A percentile compares a stretch with the other conserved stretches of the same genome.
Evolutionary conservation across 2,329 filamentous ascomycete species (phyloP).

Genomic region (Aspergillus quadrilineatus): DNA sequence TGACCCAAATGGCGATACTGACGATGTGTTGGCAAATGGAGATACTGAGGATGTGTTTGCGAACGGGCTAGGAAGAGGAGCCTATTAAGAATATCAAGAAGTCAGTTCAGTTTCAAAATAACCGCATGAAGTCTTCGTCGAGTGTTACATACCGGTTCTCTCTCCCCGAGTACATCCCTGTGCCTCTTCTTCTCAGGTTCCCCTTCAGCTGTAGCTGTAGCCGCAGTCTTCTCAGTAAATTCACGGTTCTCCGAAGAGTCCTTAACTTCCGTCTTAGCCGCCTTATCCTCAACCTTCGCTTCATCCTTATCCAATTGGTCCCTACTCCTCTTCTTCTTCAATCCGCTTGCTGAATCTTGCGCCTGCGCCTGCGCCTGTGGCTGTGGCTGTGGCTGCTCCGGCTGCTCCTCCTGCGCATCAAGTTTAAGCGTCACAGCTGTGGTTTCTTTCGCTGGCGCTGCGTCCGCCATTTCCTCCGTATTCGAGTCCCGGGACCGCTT

Average conservation of each 20-base stretch:
- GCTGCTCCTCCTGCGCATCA: slow-evolving; percentile 20
- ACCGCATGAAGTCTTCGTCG: background rate
- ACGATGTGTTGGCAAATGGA: slow-evolving; percentile 46
- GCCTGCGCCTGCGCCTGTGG: too few relatives aligned
- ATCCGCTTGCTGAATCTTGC: slow-evolving; percentile 14
- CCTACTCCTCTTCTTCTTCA: slow-evolving; percentile 46
- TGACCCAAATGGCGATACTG: slow-evolving; percentile 45
- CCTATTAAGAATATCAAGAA: slow-evolving; percentile 18
- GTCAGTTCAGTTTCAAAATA: background rate
- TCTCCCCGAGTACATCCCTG: slow-evolving; percentile 43
- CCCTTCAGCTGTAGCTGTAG: slow-evolving; percentile 20
- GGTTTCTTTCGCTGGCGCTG: background rate
- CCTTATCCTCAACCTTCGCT: slow-evolving; percentile 19
- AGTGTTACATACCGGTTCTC: slow-evolving; percentile 26
- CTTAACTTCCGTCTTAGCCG: slow-evolving; percentile 21
- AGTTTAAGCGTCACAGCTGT: slow-evolving; percentile 7
- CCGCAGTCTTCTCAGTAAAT: slow-evolving; percentile 15
- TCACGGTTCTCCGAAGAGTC: slow-evolving; percentile 13
- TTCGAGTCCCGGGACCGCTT: slow-evolving; percentile 47
- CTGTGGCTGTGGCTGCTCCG: slow-evolving; percentile 23
- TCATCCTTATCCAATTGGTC: slow-evolving; percentile 44
- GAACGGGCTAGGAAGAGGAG: slow-evolving; percentile 40
- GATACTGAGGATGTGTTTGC: slow-evolving; percentile 46
- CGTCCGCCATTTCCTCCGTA: slow-evolving; percentile 26
- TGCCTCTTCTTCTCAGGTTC: slow-evolving; percentile 46